Base-by-base conservation (phyloP, 495 filamentous ascomycete species). In the Cryomyces antarcticus region DNA sequence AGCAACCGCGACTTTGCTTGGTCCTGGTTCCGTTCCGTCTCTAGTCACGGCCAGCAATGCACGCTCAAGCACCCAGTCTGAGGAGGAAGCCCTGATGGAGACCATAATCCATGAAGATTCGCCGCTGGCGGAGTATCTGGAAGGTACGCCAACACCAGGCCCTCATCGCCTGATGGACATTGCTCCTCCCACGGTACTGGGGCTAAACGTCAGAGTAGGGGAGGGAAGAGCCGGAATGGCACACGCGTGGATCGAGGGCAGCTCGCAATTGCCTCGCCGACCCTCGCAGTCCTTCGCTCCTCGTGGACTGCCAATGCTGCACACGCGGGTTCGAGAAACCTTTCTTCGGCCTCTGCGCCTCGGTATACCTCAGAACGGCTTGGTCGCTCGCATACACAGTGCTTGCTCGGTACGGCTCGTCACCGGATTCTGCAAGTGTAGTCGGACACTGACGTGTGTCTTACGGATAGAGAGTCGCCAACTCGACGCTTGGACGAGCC, bases 121-220 rank as follows among this genome's bases (percentile, higher is more conserved):
- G 52, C 89, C 89, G 46, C 69, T 96, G 63, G 85, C 84, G 56
- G 78, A 82, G 48, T 95, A 93, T 66, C 75, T 97, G 46, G 80
- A 93, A 71, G 89, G 88, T 94, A 57, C 48, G 63, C 63, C 29
- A 17, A 7, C n/a, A n/a, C 27, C 38, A 9, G 1, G 7, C 38
- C 38, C 10, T 12, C 9, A 1, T 9, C 12, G 12, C 33, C 33
- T 35, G 33, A 9, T 35, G 33, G 17, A 53, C 72, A 10, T 12
- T 12, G 33, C 38, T 39, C 33, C 33, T 36, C 33, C 9, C 12
- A 36, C 33, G 9, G 33, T 36, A 10, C 12, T 13, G 12, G 9
- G 2, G 9, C 33, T 10, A 36, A 36, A 36, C 33, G 33, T 10
- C 1, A 24, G 17, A 24, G 17, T 24, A 24, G 17, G 17, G 17